Percentiles rank a stretch among this genome's conserved stretches.
These are phyloP conservation scores for Agroathelia rolfsii DNA, from an alignment of 1,284 basidiomycete genomes.

Conservation along the genomic window DNA sequence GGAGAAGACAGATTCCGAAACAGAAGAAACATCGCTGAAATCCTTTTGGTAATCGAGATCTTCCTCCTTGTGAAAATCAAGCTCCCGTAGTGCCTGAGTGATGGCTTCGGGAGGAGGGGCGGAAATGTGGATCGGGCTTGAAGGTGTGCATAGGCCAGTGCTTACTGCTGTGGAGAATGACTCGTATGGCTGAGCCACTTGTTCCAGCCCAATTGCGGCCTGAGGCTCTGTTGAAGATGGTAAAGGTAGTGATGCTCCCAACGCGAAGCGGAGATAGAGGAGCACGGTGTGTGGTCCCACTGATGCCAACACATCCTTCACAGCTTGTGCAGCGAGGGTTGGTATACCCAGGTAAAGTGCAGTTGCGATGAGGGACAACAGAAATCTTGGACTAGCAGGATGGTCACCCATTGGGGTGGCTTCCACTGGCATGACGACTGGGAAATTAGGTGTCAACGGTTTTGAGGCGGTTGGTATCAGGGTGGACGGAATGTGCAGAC, in stretches of 20 bases:
- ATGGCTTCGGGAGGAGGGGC: too few relatives aligned
- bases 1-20: conserved; percentile 3
- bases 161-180: too few relatives aligned
- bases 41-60: too few relatives aligned
- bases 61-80: too few relatives aligned
- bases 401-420: conserved; percentile 46
- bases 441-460: conserved; percentile 64
- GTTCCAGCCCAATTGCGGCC: conserved; percentile 60
- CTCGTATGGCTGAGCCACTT: conserved; percentile 58
- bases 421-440: conserved; percentile 18
- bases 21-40: too few relatives aligned
- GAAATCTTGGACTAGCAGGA: conserved; percentile 70
- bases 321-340: conserved; percentile 63
- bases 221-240: conserved; percentile 37
- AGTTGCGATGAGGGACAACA: conserved; percentile 81
- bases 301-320: conserved; percentile 63
- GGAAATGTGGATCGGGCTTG: too few relatives aligned
- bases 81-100: too few relatives aligned
- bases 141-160: too few relatives aligned
- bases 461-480: conserved; percentile 55
- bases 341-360: conserved; percentile 82
- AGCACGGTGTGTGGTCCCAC: conserved; percentile 74
- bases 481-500: conserved; percentile 55
- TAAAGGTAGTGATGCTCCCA: conserved; percentile 58
- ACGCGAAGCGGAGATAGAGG: conserved; percentile 76